Base-by-base conservation (phyloP, 768 basidiomycete species). In the Suillus decipiens region DNA sequence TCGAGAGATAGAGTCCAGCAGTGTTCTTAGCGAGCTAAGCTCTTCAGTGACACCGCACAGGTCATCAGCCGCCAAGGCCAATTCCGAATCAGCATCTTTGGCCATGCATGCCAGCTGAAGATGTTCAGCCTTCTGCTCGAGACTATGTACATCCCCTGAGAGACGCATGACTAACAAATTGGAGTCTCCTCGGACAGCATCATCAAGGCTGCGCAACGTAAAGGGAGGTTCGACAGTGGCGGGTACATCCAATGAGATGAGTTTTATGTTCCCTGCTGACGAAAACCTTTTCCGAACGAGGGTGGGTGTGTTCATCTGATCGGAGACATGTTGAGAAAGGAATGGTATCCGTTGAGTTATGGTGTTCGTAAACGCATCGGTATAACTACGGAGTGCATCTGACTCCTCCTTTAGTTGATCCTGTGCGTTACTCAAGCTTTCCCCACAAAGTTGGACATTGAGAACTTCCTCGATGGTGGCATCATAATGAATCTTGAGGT, bases 151-250 rank as follows among this genome's bases (percentile, higher is more conserved):
- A 34, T 76, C 79, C n/a, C 85, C 86, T 4, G 79, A 79, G 17
- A 93, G 80, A 63, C 83, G 78, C 77, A 93, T 85, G 56, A 86
- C 77, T 68, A 85, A 86, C n/a, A 84, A 75, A 71, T 94, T 92
- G 51, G 83, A 83, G 71, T 92, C 87, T 14, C 82, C 72, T 36
- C 92, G 87, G 63, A 93, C 87, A 60, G 79, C 77, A 47, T 84
- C 82, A 70, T 96, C 89, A 42, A 95, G 76, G 45, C 77, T 75
- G 42, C 79, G 66, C 39, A 86, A 76, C 62, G 89, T 85, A 69
- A 92, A 81, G 3, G 87, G 85, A 17, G 84, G 70, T 59, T 81
- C 80, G 17, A 79, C 65, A 11, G 72, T 39, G 47, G 70, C 63
- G 6, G 73, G 71, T 39, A 77, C 68, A 59, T 75, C 76, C 28